Conservation (phyloP, 176 grass and related monocot species). For the Sorghum bicolor region DNA sequence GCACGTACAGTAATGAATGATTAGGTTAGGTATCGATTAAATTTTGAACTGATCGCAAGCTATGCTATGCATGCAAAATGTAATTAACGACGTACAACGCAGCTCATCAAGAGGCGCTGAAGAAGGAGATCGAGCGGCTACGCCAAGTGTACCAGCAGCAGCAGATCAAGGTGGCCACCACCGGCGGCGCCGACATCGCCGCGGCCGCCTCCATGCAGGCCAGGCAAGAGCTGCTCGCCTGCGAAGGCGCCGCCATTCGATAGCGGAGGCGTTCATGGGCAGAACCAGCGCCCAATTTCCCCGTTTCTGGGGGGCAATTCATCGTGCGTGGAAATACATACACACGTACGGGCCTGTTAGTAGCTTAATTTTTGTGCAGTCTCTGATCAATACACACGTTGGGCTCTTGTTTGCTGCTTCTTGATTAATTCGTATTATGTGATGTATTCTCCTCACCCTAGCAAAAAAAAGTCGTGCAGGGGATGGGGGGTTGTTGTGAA, state of each 20-base stretch:
- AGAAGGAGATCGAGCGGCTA: constrained; percentile 80
- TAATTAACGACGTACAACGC: no score
- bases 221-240: constrained; percentile 45
- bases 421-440: background rate
- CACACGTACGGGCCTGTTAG: constrained; percentile 25
- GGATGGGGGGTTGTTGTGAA: constrained; percentile 15
- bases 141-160: constrained; percentile 80
- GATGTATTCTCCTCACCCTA: constrained; percentile 11
- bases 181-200: constrained; percentile 40
- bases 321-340: constrained; percentile 1
- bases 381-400: background rate
- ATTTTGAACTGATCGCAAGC: background rate
- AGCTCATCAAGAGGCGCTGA: constrained; percentile 94
- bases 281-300: background rate
- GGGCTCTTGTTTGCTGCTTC: background rate
- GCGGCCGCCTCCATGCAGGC: constrained; percentile 46
- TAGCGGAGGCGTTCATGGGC: background rate
- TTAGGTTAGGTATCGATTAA: background rate
- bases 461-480: constrained; percentile 18
- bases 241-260: constrained; percentile 48
- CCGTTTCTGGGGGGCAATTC: background rate
- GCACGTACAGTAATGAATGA: background rate
- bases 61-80: background rate
- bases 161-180: constrained; percentile 58
- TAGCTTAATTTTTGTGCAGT: constrained; percentile 39